Evolutionary conservation across 2,329 filamentous ascomycete genomes (phyloP).

Genomic region (Fusarium lyarnte): DNA sequence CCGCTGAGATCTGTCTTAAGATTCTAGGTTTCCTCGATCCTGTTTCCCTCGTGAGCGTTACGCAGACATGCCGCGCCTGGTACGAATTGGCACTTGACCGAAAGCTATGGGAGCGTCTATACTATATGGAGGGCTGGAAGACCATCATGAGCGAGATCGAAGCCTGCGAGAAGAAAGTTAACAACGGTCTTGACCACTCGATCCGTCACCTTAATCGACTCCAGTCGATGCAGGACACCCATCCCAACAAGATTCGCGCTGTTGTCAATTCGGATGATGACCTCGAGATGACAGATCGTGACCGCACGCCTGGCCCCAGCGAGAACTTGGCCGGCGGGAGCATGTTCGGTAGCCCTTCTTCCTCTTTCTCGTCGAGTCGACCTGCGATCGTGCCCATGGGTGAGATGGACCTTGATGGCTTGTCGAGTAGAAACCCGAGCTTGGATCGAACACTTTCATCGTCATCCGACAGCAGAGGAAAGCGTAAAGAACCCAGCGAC

Average conservation of each 20-base stretch:
- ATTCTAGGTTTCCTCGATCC: conserved; percentile 89
- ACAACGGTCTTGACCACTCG: conserved; percentile 53
- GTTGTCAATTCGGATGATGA: conserved; percentile 61
- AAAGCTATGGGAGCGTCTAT: conserved; percentile 86
- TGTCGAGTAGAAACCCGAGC: conserved; percentile 42
- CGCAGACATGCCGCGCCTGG: conserved; percentile 83
- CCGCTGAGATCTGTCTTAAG: conserved; percentile 89
- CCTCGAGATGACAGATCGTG: conserved; percentile 57
- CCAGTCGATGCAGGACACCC: conserved; percentile 58
- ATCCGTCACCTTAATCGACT: conserved; percentile 55
- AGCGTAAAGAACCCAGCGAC: conserved; percentile 50
- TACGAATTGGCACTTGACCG: conserved; percentile 82
- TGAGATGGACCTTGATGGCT: conserved; percentile 46
- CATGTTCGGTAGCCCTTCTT: conserved; percentile 49
- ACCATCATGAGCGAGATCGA: conserved; percentile 72
- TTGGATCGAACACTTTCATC: conserved; percentile 44
- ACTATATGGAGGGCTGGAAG: conserved; percentile 87
- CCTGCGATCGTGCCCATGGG: conserved; percentile 39
- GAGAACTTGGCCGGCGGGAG: conserved; percentile 42
- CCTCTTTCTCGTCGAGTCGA: conserved; percentile 46
- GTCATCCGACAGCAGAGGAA: conserved; percentile 46
- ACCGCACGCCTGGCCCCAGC: conserved; percentile 41
- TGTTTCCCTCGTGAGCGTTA: conserved; percentile 80
- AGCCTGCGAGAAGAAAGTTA: conserved; percentile 70
- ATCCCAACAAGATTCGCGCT: conserved; percentile 64